Conservation (phyloP, 2,329 filamentous ascomycete genomes). For the Colletotrichum endophyticum region DNA sequence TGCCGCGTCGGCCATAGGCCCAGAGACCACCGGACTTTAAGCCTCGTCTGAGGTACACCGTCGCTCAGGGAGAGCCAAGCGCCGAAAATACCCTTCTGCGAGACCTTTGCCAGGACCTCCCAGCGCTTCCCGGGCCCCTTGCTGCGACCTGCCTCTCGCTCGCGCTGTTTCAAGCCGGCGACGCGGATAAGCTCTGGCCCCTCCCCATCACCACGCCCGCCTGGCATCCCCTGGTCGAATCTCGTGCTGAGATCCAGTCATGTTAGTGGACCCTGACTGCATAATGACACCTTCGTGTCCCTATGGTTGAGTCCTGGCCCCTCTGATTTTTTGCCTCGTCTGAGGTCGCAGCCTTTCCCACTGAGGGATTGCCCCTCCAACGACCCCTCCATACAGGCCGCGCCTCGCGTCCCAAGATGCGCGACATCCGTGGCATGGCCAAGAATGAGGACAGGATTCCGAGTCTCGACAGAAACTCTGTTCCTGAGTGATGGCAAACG, state of each 20-base stretch:
- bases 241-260: constrained; percentile 8
- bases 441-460: neutral
- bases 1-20: constrained; percentile 7
- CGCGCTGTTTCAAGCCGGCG: constrained; percentile 19
- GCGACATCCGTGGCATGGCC: neutral
- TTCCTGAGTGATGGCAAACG: neutral
- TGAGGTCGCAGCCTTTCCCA: constrained; percentile 6
- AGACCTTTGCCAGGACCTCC: neutral
- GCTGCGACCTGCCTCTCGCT: neutral
- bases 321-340: neutral
- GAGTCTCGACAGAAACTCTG: neutral
- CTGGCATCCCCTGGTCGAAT: constrained; percentile 4
- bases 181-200: constrained; percentile 18
- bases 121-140: neutral
- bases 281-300: constrained; percentile 13
- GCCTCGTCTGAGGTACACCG: constrained; percentile 2
- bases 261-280: constrained; percentile 19
- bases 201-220: neutral
- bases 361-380: constrained; percentile 11
- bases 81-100: constrained; percentile 8
- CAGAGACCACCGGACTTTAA: constrained; percentile 3
- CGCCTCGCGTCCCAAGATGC: constrained; percentile 3
- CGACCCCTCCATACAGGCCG: neutral
- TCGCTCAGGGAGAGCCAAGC: neutral
- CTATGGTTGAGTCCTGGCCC: neutral